These are phyloP conservation scores for Saposhnikovia divaricata DNA, from an alignment of 129 eudicot genomes.

Conservation along the genomic window DNA sequence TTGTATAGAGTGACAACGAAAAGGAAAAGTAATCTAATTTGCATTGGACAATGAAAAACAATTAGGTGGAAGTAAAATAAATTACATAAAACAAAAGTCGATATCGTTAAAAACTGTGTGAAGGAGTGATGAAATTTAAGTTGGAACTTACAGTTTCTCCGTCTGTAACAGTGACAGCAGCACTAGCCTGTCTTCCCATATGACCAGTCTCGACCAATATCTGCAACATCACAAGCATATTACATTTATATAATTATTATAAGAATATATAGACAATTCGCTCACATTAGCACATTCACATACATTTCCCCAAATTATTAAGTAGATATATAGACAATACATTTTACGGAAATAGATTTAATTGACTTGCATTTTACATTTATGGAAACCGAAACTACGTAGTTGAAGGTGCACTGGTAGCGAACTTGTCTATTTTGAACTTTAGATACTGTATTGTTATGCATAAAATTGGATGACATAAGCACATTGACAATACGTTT, in stretches of 20 bases:
- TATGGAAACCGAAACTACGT: too few species aligned
- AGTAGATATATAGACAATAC: too few species aligned
- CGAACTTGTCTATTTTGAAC: too few species aligned
- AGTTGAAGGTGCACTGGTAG: too few species aligned
- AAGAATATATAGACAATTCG: too few species aligned
- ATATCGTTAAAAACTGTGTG: background rate
- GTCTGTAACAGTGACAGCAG: conserved; percentile 77
- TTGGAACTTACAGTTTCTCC: conserved; percentile 86
- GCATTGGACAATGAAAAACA: background rate
- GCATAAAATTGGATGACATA: too few species aligned
- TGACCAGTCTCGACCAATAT: conserved; percentile 90
- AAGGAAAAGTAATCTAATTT: background rate
- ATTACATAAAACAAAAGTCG: background rate
- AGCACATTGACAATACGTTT: too few species aligned
- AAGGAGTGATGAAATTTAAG: background rate
- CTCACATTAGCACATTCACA: too few species aligned
- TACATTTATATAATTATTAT: background rate
- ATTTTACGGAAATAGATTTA: too few species aligned
- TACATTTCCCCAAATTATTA: too few species aligned
- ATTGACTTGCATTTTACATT: too few species aligned
- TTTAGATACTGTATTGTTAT: too few species aligned
- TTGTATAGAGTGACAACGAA: background rate
- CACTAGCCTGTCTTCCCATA: conserved; percentile 99
- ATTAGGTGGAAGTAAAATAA: background rate
- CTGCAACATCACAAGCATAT: conserved; percentile 22